Percentiles rank a stretch among this genome's conserved stretches.
phyloP scores from a whole-genome alignment of 345 rosid species.

The Linum usitatissimum region DNA sequence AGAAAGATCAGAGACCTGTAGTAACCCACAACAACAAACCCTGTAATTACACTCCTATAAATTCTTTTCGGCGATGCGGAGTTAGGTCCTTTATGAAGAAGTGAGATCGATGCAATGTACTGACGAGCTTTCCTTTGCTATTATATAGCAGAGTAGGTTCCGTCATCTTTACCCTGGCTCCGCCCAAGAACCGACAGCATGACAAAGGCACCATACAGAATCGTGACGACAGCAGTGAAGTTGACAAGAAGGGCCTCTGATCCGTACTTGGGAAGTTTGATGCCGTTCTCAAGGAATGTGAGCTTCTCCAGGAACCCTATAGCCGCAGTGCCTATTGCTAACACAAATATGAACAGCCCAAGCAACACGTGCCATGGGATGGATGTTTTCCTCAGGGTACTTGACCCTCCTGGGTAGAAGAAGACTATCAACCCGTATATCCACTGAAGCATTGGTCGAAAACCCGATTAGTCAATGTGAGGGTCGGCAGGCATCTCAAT shows the following conservation, averaged over 20 bases:
- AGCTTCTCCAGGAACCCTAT: slow-evolving; percentile 83
- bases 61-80: too few species aligned
- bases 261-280: slow-evolving; percentile 64
- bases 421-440: slow-evolving; percentile 53
- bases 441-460: slow-evolving; percentile 39
- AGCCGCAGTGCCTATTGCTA: slow-evolving; percentile 58
- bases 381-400: slow-evolving; percentile 30
- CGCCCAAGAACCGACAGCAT: slow-evolving; percentile 39
- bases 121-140: neutral
- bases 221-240: slow-evolving; percentile 66
- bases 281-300: slow-evolving; percentile 58
- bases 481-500: neutral
- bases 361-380: slow-evolving; percentile 66
- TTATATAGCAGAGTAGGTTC: slow-evolving; percentile 46
- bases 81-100: too few species aligned
- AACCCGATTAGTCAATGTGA: neutral
- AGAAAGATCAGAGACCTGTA: too few species aligned
- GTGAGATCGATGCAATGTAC: neutral
- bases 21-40: too few species aligned
- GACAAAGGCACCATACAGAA: slow-evolving; percentile 62
- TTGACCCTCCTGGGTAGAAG: slow-evolving; percentile 71
- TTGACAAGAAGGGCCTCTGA: slow-evolving; percentile 78
- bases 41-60: too few species aligned
- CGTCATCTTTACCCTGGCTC: slow-evolving; percentile 30
- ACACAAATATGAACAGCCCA: slow-evolving; percentile 45